phyloP scores from a whole-genome alignment of 768 basidiomycete genomes.

The Suillus placidus region DNA sequence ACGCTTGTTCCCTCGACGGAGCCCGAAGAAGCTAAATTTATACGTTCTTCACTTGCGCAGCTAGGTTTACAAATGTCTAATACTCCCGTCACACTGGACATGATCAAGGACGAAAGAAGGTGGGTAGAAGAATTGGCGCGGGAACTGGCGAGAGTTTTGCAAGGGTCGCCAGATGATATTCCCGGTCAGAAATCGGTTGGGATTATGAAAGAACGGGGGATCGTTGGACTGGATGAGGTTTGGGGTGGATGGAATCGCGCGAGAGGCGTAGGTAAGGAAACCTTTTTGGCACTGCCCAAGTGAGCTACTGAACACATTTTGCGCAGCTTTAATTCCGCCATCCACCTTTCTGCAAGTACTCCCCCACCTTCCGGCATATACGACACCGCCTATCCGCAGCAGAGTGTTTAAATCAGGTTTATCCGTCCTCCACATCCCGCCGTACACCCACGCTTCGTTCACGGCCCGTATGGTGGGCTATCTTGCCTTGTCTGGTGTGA shows the following conservation, averaged over 20 bases:
- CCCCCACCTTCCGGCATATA: constrained; percentile 65
- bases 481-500: constrained; percentile 51
- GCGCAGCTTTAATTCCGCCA: constrained; percentile 86
- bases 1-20: constrained; percentile 49
- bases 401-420: constrained; percentile 76
- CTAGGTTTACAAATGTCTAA: constrained; percentile 80
- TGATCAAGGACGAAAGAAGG: constrained; percentile 77
- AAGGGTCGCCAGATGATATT: constrained; percentile 37
- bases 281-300: constrained; percentile 10
- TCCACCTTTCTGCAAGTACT: constrained; percentile 79
- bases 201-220: constrained; percentile 77
- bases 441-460: constrained; percentile 71
- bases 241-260: constrained; percentile 98
- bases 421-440: constrained; percentile 81
- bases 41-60: constrained; percentile 86
- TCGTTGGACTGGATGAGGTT: constrained; percentile 87
- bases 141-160: constrained; percentile 79
- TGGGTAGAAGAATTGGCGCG: constrained; percentile 83
- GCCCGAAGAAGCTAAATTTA: constrained; percentile 84
- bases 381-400: constrained; percentile 64
- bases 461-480: constrained; percentile 61
- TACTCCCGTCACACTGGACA: constrained; percentile 84
- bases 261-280: constrained; percentile 76
- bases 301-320: background rate
- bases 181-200: constrained; percentile 40